A percentile compares a stretch with the other conserved stretches of the same genome.
Conservation (phyloP, 768 basidiomycete species). For the Lactifluus pinguis region DNA sequence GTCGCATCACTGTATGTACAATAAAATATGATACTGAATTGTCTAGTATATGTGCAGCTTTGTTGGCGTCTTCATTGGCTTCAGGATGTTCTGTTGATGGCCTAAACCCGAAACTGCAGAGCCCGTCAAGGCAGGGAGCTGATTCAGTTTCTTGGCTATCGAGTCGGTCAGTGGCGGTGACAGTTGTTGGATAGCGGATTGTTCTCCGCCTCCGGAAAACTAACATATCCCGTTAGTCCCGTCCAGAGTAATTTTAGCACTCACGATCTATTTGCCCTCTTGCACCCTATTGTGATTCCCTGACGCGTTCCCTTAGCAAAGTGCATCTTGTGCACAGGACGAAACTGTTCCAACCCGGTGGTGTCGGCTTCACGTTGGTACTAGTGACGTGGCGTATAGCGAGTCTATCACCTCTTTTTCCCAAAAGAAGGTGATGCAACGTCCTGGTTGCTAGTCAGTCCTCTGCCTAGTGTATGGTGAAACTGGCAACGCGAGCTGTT, state of each 20-base stretch:
- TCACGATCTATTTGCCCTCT: not conserved
- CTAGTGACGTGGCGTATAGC: not conserved
- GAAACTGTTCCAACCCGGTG: not conserved
- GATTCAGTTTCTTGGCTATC: not conserved
- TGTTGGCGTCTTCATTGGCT: not conserved
- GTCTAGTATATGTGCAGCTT: not conserved
- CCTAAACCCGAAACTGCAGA: not conserved
- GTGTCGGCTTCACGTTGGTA: not conserved
- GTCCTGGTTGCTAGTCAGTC: not conserved
- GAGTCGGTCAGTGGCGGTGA: not conserved
- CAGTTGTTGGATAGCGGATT: not conserved
- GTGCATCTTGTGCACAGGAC: not conserved
- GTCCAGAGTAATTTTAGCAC: not conserved
- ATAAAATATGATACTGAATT: slow-evolving; percentile 7
- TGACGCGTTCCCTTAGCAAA: too few relatives aligned
- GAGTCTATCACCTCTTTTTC: not conserved
- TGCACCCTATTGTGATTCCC: not conserved
- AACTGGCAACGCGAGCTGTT: not conserved
- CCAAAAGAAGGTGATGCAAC: too few relatives aligned
- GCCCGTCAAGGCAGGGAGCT: not conserved
- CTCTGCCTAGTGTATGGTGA: not conserved
- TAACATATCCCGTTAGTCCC: too few relatives aligned
- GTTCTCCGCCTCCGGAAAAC: too few relatives aligned
- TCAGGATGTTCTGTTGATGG: not conserved
- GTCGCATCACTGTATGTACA: not conserved